A percentile compares a stretch with the other conserved stretches of the same genome.
These are phyloP conservation scores for Ilex aquifolium DNA, from an alignment of 257 asterid genomes.

Conservation along the genomic window DNA sequence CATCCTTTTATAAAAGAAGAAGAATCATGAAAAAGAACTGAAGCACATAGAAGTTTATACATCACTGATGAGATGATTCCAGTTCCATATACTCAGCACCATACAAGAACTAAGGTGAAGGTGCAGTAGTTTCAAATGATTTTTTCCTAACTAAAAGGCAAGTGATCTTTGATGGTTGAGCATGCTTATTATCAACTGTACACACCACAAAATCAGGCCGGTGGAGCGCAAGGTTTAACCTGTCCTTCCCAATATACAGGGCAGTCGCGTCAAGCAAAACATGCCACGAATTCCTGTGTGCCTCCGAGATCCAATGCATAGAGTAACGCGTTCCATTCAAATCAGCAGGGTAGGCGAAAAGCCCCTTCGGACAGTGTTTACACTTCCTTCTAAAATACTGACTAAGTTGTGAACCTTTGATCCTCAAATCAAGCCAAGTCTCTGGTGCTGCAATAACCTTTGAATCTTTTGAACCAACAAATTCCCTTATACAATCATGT, in stretches of 20 bases:
- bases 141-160: conserved; percentile 62
- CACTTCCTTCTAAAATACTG: conserved; percentile 69
- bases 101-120: conserved; percentile 20
- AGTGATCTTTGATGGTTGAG: conserved; percentile 50
- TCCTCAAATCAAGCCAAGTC: conserved; percentile 76
- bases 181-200: conserved; percentile 35
- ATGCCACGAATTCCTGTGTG: conserved; percentile 69
- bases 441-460: conserved; percentile 62
- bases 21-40: too few relatives aligned
- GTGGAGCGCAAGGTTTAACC: conserved; percentile 51
- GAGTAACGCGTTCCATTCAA: conserved; percentile 42
- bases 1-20: too few relatives aligned
- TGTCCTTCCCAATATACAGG: conserved; percentile 38
- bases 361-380: conserved; percentile 58
- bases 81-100: too few relatives aligned
- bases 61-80: too few relatives aligned
- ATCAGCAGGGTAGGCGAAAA: conserved; percentile 54
- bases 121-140: conserved; percentile 44
- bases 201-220: conserved; percentile 67
- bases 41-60: too few relatives aligned
- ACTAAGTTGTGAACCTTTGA: conserved; percentile 77
- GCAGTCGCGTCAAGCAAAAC: conserved; percentile 60
- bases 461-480: conserved; percentile 40
- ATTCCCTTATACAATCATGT: conserved; percentile 38
- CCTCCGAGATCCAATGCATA: conserved; percentile 89